Evolutionary conservation across 768 basidiomycete genomes (phyloP).

Genomic region (Podaxis sp.): DNA sequence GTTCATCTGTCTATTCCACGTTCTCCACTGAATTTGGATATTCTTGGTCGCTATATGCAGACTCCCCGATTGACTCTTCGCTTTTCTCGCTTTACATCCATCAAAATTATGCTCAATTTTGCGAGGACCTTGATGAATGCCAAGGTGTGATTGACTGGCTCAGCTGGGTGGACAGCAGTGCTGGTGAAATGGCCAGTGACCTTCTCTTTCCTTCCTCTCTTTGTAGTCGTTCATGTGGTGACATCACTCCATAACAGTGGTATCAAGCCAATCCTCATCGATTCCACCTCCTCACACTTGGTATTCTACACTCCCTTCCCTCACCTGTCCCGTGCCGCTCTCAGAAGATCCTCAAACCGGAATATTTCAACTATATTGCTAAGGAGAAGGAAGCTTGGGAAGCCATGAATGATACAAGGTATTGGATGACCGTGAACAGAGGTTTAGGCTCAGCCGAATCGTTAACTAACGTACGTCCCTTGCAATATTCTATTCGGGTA

Average conservation of each 20-base stretch:
- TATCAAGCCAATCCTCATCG: slow-evolving; percentile 75
- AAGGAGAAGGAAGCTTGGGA: slow-evolving; percentile 62
- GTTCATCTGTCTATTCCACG: background rate
- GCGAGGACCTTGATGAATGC: slow-evolving; percentile 73
- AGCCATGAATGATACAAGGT: slow-evolving; percentile 52
- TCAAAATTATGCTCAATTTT: slow-evolving; percentile 91
- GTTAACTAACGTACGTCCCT: background rate
- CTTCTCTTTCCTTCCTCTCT: background rate
- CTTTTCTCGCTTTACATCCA: slow-evolving; percentile 89
- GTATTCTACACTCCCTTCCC: slow-evolving; percentile 84
- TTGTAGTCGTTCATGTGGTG: background rate
- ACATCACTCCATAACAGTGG: slow-evolving; percentile 41
- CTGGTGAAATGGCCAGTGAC: slow-evolving; percentile 56
- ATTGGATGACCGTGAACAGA: slow-evolving; percentile 52
- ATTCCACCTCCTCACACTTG: slow-evolving; percentile 83
- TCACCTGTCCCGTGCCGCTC: slow-evolving; percentile 75
- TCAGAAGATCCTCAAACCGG: slow-evolving; percentile 87
- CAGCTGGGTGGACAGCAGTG: slow-evolving; percentile 74
- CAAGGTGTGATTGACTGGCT: slow-evolving; percentile 69
- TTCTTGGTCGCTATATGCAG: slow-evolving; percentile 68
- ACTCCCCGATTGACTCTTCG: slow-evolving; percentile 89
- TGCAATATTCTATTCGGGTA: background rate
- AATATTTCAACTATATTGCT: slow-evolving; percentile 69
- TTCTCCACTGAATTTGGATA: background rate
- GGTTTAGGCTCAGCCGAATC: slow-evolving; percentile 21